Conservation (phyloP, 2,329 filamentous ascomycete genomes). For the Ceratocystis smalleyi region DNA sequence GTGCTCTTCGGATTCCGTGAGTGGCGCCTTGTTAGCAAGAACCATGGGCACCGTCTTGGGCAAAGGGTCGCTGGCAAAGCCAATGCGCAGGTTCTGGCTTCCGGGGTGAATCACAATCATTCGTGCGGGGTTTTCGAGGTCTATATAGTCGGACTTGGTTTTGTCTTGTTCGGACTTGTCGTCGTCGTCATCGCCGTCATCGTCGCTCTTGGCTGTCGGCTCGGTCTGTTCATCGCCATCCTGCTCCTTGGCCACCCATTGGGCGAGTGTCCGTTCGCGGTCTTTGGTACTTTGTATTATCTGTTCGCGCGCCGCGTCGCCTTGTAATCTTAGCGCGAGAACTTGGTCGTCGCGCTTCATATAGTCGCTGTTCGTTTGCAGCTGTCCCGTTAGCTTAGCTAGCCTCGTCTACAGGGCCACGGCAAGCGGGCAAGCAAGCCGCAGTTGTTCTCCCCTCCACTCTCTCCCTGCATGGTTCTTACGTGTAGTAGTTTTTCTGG, state of each 20-base stretch:
- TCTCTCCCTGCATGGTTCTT: conserved; percentile 18
- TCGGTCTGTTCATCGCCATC: conserved; percentile 21
- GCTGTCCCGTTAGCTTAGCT: conserved; percentile 7
- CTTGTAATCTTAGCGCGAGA: conserved; percentile 72
- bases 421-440: neutral
- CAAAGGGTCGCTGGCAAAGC: conserved; percentile 85
- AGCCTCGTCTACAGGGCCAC: conserved; percentile 13
- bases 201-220: conserved; percentile 25
- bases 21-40: conserved; percentile 61
- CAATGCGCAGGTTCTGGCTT: conserved; percentile 87
- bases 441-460: neutral
- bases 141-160: conserved; percentile 37
- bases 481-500: conserved; percentile 99
- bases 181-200: conserved; percentile 29
- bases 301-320: conserved; percentile 69
- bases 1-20: conserved; percentile 71
- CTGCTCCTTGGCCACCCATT: conserved; percentile 30
- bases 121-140: conserved; percentile 63
- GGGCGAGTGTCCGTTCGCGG: conserved; percentile 64
- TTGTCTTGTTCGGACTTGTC: conserved; percentile 33
- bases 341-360: conserved; percentile 97
- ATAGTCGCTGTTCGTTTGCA: conserved; percentile 52
- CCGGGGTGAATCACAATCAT: conserved; percentile 91
- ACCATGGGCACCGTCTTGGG: conserved; percentile 91
- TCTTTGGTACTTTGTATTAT: conserved; percentile 80